Conservation (phyloP, 768 basidiomycete genomes). For the Mycena latifolia region DNA sequence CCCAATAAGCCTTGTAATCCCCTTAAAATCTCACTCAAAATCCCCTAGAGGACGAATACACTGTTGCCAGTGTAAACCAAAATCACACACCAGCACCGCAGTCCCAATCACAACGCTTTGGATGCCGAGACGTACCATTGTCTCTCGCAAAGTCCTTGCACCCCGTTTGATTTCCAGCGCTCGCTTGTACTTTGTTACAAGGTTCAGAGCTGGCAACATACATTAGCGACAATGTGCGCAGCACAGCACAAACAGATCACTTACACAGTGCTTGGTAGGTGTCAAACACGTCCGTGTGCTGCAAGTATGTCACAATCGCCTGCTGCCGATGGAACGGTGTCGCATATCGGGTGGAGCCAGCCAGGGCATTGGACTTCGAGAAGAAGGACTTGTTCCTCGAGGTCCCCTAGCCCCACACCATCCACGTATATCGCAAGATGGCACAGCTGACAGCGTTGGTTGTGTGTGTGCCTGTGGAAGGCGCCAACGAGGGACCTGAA, state of each 20-base stretch:
- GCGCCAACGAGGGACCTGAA: slow-evolving; percentile 11
- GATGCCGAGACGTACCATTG: slow-evolving; percentile 2
- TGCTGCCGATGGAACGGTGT: slow-evolving; percentile 24
- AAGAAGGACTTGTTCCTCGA: slow-evolving; percentile 28
- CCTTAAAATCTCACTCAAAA: too few relatives aligned
- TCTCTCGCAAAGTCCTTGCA: not conserved
- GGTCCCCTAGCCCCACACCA: slow-evolving; percentile 26
- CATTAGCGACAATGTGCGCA: not conserved
- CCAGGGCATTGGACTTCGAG: slow-evolving; percentile 30
- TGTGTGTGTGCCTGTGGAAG: too few relatives aligned
- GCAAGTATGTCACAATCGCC: slow-evolving; percentile 11
- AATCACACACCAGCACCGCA: too few relatives aligned
- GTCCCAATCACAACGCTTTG: too few relatives aligned
- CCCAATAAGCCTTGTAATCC: too few relatives aligned
- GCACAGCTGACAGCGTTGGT: slow-evolving; percentile 18
- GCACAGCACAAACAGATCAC: not conserved
- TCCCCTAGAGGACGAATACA: too few relatives aligned
- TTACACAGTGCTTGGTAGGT: slow-evolving; percentile 19
- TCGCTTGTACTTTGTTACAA: slow-evolving; percentile 10
- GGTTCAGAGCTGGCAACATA: not conserved
- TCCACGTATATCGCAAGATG: slow-evolving; percentile 26
- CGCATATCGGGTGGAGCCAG: slow-evolving; percentile 22
- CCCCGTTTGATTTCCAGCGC: not conserved
- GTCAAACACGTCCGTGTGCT: slow-evolving; percentile 14
- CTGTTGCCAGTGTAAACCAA: too few relatives aligned